phyloP scores from a whole-genome alignment of 805 yeast genomes.

The Teunomyces cretensis region DNA sequence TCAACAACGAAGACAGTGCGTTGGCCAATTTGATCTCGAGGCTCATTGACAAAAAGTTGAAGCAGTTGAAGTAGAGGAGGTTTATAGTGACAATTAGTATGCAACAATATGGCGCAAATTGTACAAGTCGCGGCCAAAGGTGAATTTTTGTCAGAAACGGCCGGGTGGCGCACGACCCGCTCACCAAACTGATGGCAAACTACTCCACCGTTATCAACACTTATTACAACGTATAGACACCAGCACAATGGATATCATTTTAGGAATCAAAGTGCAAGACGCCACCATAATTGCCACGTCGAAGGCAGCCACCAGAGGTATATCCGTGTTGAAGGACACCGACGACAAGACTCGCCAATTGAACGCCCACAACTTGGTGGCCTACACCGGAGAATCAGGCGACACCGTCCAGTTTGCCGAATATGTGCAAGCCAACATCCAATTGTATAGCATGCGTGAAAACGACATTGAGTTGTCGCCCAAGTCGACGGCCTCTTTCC shows the following conservation, averaged over 20 bases:
- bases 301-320: conserved; percentile 89
- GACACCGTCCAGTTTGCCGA: conserved; percentile 96
- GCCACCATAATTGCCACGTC: conserved; percentile 91
- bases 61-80: conserved; percentile 4
- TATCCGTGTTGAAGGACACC: conserved; percentile 70
- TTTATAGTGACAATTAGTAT: too few species aligned
- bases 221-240: not conserved
- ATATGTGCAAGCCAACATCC: conserved; percentile 88
- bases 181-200: conserved; percentile 5
- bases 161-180: not conserved
- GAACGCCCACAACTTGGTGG: conserved; percentile 76
- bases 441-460: conserved; percentile 83
- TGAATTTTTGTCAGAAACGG: too few species aligned
- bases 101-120: not conserved
- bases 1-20: conserved; percentile 46
- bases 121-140: not conserved
- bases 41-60: conserved; percentile 32
- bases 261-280: conserved; percentile 82
- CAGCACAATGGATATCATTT: conserved; percentile 74
- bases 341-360: conserved; percentile 80
- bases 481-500: conserved; percentile 81
- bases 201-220: not conserved
- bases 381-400: conserved; percentile 94
- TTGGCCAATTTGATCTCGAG: conserved; percentile 47
- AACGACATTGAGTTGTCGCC: conserved; percentile 74